A percentile compares a stretch with the other conserved stretches of the same genome.
These are phyloP conservation scores for Suhomyces wounanorum DNA, from an alignment of 1,139 yeast genomes.

Conservation along the genomic window DNA sequence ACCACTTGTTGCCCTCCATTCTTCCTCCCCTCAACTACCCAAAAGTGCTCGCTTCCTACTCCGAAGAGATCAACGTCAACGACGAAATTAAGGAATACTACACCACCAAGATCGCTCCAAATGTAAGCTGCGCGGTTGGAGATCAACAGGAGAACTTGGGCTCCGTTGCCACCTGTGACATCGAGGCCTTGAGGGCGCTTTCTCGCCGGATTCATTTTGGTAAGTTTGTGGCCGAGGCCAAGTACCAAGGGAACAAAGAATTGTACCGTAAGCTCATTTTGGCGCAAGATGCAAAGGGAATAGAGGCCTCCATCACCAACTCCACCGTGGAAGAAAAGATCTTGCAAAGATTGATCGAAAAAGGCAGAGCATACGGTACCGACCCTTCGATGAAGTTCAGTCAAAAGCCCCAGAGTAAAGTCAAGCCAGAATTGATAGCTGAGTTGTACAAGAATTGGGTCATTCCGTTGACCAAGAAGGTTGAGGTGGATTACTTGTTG, in stretches of 20 bases:
- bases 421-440: conserved; percentile 79
- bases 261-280: conserved; percentile 64
- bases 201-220: conserved; percentile 97
- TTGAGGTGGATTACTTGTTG: conserved; percentile 86
- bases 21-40: conserved; percentile 84
- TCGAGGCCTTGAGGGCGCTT: conserved; percentile 82
- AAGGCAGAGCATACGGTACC: conserved; percentile 84
- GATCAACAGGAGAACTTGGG: conserved; percentile 88
- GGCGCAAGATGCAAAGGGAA: conserved; percentile 67
- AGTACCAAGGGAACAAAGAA: conserved; percentile 70
- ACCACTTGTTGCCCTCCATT: conserved; percentile 62
- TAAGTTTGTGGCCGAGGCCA: conserved; percentile 94
- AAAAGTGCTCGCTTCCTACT: conserved; percentile 68
- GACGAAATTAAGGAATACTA: conserved; percentile 66
- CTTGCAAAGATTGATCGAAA: conserved; percentile 70
- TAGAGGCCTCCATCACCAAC: conserved; percentile 82
- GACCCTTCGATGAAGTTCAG: conserved; percentile 79
- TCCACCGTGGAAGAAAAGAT: conserved; percentile 83
- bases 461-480: conserved; percentile 91
- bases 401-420: conserved; percentile 71
- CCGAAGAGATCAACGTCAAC: conserved; percentile 77
- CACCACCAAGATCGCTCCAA: conserved; percentile 70
- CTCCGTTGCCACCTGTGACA: conserved; percentile 80
- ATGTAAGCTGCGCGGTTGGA: conserved; percentile 65
- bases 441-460: conserved; percentile 82